Evolutionary conservation across 1,139 yeast genomes (phyloP), one percentile per base, ranked within the genome.

Genomic region (Debaryomyces nepalensis): DNA sequence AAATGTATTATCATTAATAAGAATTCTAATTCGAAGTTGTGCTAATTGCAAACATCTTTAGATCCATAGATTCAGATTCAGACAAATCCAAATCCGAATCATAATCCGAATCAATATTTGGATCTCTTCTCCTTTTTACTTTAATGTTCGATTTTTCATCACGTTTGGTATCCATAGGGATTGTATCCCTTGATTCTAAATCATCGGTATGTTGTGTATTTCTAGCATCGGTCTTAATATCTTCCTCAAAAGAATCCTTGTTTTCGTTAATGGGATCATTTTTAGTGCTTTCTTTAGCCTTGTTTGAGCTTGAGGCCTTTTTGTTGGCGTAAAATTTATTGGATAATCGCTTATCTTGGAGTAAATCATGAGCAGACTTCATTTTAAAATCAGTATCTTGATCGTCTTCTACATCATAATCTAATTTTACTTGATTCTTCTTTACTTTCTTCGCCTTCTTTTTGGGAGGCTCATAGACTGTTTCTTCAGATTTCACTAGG

Each of bases 281-380:
- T 24, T 16, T 11, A 14, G 6, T 15, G 26, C 5, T 24, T 5
- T 15, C n/a, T 3, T 18, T 14, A 3, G 23, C 23, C 6, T 18
- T 10, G n/a, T 18, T 16, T 5, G 22, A 11, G 15, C 19, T 12
- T 15, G 12, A 21, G 6, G 26, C n/a, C 19, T 37, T 29, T n/a
- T 23, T 31, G 12, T 11, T 10, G 3, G 9, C 6, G 23, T 29
- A 30, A 10, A 33, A 24, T 19, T 42, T 44, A 31, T 41, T 57
- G 3, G 51, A 47, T 37, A 61, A 44, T 19, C 52, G 53, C 43
- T 53, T 55, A 45, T 66, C 71, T 12, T 55, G 46, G 38, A 63
- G 53, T 33, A 70, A 46, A 35, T 76, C 82, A 50, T 78, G 81
- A 0, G 81, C 80, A 29, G 84, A 74, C 44, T 63, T 68, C 70